Evolutionary conservation across 768 basidiomycete species (phyloP).

Genomic region (Mycena crocata): DNA sequence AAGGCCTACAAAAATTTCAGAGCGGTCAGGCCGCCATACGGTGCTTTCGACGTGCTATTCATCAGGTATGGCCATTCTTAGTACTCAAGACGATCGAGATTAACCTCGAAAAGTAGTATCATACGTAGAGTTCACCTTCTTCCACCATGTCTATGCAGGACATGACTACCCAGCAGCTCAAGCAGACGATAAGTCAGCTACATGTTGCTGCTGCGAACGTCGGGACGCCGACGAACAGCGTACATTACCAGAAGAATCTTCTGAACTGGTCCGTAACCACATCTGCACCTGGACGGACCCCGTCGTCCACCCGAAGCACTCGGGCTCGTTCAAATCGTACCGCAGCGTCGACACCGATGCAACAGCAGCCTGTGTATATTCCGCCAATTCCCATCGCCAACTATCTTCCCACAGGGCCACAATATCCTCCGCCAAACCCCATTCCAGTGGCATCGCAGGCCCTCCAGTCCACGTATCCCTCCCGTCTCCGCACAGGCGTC

Average conservation of each 20-base stretch:
- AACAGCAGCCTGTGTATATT: conserved; percentile 51
- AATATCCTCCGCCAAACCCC: conserved; percentile 65
- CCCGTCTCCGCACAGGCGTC: conserved; percentile 90
- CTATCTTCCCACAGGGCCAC: conserved; percentile 50
- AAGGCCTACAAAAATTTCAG: no score
- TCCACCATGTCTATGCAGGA: conserved; percentile 25
- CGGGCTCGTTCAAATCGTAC: conserved; percentile 27
- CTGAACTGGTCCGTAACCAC: conserved; percentile 56
- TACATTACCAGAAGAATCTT: conserved; percentile 32
- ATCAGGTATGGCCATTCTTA: not conserved
- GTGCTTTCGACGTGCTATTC: not conserved
- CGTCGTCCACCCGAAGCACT: conserved; percentile 23
- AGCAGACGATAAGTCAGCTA: conserved; percentile 70
- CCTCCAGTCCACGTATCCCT: conserved; percentile 83
- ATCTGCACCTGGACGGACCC: conserved; percentile 46
- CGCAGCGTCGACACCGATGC: conserved; percentile 45
- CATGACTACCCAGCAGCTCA: conserved; percentile 73
- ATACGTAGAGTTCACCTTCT: not conserved
- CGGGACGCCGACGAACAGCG: conserved; percentile 20
- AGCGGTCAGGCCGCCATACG: not conserved
- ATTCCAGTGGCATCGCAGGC: conserved; percentile 78
- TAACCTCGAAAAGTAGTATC: not conserved
- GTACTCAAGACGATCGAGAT: not conserved
- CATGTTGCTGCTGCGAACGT: conserved; percentile 51
- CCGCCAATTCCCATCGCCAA: conserved; percentile 32